Percentiles rank a stretch among this genome's conserved stretches.
Evolutionary conservation across 2,329 filamentous ascomycete genomes (phyloP).

Genomic region (Tricladium varicosporioides): DNA sequence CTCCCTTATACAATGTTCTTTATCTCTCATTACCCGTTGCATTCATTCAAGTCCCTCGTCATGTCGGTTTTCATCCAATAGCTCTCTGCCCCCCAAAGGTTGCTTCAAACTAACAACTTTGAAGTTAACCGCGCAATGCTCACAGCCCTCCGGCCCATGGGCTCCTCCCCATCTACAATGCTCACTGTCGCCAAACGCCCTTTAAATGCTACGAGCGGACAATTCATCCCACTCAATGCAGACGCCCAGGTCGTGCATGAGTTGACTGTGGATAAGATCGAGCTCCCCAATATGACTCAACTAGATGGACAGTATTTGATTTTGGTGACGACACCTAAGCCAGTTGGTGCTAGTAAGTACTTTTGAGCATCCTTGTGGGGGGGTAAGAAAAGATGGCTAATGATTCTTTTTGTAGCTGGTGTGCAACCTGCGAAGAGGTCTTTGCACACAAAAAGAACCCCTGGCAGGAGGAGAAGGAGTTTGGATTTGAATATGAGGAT

Average conservation of each 20-base stretch:
- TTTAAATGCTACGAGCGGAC: slow-evolving; percentile 8
- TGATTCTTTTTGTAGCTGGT: neutral
- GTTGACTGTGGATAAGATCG: slow-evolving; percentile 8
- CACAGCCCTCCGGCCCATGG: neutral
- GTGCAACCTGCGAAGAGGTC: neutral
- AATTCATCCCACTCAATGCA: slow-evolving; percentile 6
- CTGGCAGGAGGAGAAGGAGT: neutral
- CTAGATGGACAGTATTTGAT: slow-evolving; percentile 10
- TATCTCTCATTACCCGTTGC: no score
- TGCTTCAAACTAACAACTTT: neutral
- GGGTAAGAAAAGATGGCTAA: no score
- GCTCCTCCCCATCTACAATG: slow-evolving; percentile 10
- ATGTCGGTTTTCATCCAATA: neutral
- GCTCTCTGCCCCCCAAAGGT: no score
- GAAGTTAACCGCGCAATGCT: slow-evolving; percentile 11
- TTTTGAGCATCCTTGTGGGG: no score
- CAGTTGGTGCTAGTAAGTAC: slow-evolving; percentile 15
- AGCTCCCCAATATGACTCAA: slow-evolving; percentile 3
- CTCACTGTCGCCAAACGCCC: slow-evolving; percentile 9
- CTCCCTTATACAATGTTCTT: no score
- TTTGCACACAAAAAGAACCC: neutral
- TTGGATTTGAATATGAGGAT: neutral
- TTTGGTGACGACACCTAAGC: slow-evolving; percentile 6
- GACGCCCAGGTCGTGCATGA: slow-evolving; percentile 5
- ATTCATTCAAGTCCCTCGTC: no score